Conservation (phyloP, 1,139 yeast species). For the Hansenula sp. region DNA sequence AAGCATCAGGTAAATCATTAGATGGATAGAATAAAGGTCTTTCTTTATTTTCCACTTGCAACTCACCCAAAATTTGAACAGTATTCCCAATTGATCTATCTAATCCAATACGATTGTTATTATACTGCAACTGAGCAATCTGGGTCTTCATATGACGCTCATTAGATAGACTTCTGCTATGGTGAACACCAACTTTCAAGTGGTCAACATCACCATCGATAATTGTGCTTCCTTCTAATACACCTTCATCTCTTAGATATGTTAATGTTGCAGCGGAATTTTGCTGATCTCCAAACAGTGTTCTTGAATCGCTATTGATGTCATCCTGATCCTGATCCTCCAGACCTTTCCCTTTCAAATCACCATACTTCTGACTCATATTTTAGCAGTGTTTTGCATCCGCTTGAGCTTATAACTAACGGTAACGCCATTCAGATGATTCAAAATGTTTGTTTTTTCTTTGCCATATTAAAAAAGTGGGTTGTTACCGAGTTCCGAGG, state of each 20-base stretch:
- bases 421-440: background rate
- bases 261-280: constrained; percentile 12
- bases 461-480: no score
- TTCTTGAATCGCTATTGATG: constrained; percentile 8
- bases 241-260: constrained; percentile 20
- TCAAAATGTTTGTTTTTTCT: background rate
- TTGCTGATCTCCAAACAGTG: constrained; percentile 13
- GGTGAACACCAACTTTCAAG: constrained; percentile 1
- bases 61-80: constrained; percentile 46
- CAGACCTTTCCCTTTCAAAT: background rate
- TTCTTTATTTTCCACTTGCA: constrained; percentile 49
- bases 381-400: background rate
- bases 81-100: constrained; percentile 61
- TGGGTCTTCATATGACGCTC: constrained; percentile 35
- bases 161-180: constrained; percentile 16
- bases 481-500: no score
- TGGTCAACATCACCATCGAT: constrained; percentile 15
- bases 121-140: constrained; percentile 63
- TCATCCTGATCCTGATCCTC: constrained; percentile 1
- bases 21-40: constrained; percentile 70
- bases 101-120: constrained; percentile 58
- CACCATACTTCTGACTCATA: constrained; percentile 2
- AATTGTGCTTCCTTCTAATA: constrained; percentile 22
- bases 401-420: background rate
- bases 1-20: constrained; percentile 29